Conservation (phyloP, 371 early-diverging fungal genomes). For the Vittaforma corneae region DNA sequence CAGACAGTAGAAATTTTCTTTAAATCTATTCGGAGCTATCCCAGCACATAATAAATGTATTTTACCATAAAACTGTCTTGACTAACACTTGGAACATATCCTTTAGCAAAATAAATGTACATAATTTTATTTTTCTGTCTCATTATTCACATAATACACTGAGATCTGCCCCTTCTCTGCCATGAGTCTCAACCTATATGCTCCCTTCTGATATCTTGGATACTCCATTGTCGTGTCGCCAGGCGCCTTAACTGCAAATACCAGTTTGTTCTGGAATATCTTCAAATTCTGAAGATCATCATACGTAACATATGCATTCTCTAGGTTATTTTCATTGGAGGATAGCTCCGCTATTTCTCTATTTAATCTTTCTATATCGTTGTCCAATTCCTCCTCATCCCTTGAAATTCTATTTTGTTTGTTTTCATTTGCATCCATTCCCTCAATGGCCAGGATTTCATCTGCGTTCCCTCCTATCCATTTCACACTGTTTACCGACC, state of each 20-base stretch:
- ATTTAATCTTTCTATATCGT: slow-evolving; percentile 37
- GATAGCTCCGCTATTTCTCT: slow-evolving; percentile 46
- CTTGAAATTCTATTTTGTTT: background rate
- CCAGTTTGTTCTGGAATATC: slow-evolving; percentile 39
- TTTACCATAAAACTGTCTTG: background rate
- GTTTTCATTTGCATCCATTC: slow-evolving; percentile 18
- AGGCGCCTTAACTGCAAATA: slow-evolving; percentile 59
- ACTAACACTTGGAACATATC: background rate
- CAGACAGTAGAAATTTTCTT: background rate
- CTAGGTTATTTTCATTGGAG: slow-evolving; percentile 39
- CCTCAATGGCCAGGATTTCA: slow-evolving; percentile 16
- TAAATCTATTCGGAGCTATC: background rate
- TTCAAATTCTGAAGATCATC: slow-evolving; percentile 44
- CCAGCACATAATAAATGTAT: background rate
- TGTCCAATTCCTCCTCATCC: slow-evolving; percentile 43
- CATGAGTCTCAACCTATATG: slow-evolving; percentile 42
- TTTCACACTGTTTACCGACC: slow-evolving; percentile 67
- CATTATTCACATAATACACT: slow-evolving; percentile 50
- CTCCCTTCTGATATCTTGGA: slow-evolving; percentile 49
- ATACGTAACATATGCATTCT: slow-evolving; percentile 57
- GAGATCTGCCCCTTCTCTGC: slow-evolving; percentile 48
- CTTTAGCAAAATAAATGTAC: background rate
- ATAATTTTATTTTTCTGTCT: slow-evolving; percentile 2
- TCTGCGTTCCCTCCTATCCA: slow-evolving; percentile 61
- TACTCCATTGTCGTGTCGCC: slow-evolving; percentile 53